Base-by-base conservation (phyloP, 176 grass and related monocot species). In the Calamus simplicifolius region DNA sequence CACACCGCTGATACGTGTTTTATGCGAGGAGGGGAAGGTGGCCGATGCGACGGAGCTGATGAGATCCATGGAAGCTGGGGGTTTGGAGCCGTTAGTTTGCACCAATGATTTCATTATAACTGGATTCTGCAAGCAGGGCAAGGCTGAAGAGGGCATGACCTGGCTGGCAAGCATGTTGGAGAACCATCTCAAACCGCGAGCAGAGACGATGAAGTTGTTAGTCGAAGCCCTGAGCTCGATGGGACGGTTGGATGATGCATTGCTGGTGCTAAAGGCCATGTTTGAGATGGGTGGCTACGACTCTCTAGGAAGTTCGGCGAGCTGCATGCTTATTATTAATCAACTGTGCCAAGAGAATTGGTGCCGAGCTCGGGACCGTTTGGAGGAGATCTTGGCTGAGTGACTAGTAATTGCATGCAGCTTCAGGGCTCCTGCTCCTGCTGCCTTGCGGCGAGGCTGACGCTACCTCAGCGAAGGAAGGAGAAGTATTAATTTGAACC, bases 81-180 rank as follows among this genome's bases (percentile, higher is more conserved):
- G 72, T 52, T 84, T 91, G 78, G 67, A 85, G 71, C 83, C 77
- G 1, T 70, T 78, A 56, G 69, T 19, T 66, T 29, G 66, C 31
- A 85, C 43, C 50, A 88, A 97, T 64, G 81, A 97, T 72, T 58
- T 55, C 54, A 58, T 97, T 35, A 77, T 97, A 62, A 58, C 50
- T 35, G 84, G 71, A 2, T 88, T 91, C 69, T 97, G 93, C 70
- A 80, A 73, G 78, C 61, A 57, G 15, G 59, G 64, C 8, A 85
- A 74, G 76, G 27, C 56, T 38, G 93, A 85, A 69, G 84, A 88
- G 53, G 76, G 78, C 30, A 83, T 97, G 87, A 51, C 75, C 31
- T 97, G 86, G 83, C 68, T 91, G 61, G 83, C 75, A 19, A 70
- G 65, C 51, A 77, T 91, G 87, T 73, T 97, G 79, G 72, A 69